These are phyloP conservation scores for Diphasiastrum complanatum DNA, from an alignment of 83 land plant genomes.

Conservation along the genomic window DNA sequence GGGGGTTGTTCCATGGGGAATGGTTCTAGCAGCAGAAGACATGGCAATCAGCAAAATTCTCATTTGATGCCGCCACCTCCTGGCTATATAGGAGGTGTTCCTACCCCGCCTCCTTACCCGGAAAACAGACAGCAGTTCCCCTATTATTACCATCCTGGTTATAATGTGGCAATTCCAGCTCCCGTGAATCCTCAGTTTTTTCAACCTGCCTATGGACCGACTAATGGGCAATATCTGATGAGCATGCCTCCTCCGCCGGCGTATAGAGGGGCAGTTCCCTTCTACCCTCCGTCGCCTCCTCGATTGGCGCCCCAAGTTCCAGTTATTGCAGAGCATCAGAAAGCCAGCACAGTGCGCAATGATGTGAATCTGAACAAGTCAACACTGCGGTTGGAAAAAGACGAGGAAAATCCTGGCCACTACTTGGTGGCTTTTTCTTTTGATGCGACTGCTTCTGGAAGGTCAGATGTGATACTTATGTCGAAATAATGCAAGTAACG, in stretches of 20 bases:
- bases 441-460: conserved; percentile 17
- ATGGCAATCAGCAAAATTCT: no score
- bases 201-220: conserved; percentile 3
- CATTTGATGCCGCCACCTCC: no score
- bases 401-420: conserved; percentile 20
- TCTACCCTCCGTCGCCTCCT: background rate
- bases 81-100: no score
- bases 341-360: background rate
- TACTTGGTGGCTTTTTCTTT: conserved; percentile 20
- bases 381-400: conserved; percentile 9
- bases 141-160: no score
- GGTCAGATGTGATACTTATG: background rate
- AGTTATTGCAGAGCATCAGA: conserved; percentile 4
- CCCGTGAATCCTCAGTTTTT: background rate
- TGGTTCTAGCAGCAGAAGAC: no score
- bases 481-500: no score
- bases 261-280: background rate
- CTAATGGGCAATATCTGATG: conserved; percentile 11
- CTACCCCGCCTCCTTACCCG: no score
- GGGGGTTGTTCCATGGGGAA: no score
- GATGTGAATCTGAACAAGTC: conserved; percentile 25
- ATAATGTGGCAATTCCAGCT: no score
- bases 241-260: conserved; percentile 1
- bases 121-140: no score
- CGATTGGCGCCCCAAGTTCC: conserved; percentile 4